phyloP scores from a whole-genome alignment of 1,139 yeast genomes.

The Pichia sp. region DNA sequence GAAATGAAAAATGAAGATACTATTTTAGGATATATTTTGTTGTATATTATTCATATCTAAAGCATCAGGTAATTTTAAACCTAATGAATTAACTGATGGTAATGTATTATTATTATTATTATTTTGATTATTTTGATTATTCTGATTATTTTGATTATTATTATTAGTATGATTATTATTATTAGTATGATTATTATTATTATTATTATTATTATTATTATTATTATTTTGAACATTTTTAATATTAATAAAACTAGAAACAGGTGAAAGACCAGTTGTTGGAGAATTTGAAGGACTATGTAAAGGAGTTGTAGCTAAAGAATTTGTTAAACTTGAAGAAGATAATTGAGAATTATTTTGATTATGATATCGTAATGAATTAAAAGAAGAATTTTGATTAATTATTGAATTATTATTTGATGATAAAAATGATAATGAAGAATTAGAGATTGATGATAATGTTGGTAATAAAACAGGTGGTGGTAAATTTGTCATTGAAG shows the following conservation, averaged over 20 bases:
- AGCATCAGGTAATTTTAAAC: constrained; percentile 4
- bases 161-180: background rate
- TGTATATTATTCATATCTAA: constrained; percentile 2
- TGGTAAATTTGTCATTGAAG: constrained; percentile 12
- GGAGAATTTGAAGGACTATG: constrained; percentile 8
- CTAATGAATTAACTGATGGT: constrained; percentile 7
- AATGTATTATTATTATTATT: background rate
- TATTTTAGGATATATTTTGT: background rate
- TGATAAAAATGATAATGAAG: background rate
- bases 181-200: background rate
- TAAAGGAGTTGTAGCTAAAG: constrained; percentile 5
- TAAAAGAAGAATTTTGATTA: background rate
- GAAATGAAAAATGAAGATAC: no score
- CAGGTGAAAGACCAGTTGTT: constrained; percentile 5
- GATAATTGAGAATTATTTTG: background rate
- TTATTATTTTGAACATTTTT: background rate
- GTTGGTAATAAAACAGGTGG: constrained; percentile 9
- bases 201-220: background rate
- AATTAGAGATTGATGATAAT: background rate
- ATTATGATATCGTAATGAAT: background rate
- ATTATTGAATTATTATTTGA: no score
- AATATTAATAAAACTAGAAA: constrained; percentile 5
- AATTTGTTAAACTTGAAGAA: constrained; percentile 2
- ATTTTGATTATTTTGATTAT: no score
- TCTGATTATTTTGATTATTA: background rate